Evolutionary conservation across 2,329 filamentous ascomycete genomes (phyloP), one percentile per base, ranked within the genome.

Genomic region (Colletotrichum sansevieriae): DNA sequence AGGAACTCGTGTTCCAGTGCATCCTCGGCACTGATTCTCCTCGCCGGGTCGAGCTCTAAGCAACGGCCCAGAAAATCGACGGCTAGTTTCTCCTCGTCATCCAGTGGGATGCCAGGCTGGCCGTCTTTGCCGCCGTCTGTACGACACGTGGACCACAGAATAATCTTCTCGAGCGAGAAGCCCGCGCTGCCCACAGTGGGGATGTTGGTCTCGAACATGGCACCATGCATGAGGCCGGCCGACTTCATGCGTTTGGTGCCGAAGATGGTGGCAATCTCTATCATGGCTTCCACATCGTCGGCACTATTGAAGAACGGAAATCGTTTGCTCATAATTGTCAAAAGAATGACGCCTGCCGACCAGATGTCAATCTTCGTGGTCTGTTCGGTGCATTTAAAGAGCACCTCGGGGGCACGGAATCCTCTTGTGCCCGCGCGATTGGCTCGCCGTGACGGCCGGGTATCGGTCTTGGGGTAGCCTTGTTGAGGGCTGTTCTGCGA

Each of bases 251-350:
- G 90, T 76, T 88, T 90, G 47, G 87, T 86, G 57, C 96, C 96
- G 78, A 98, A 98, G 70, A 99, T 97, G 67, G 94, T 97, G 41
- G 95, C 93, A 73, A 99, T 97, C 80, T 99, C 96, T 73, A 99
- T 95, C 87, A 98, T 92, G 59, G 96, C 96, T 76, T 99, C 96
- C 55, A 99, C 92, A 75, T 99, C 96, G 78, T 99, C 96, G n/a
- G 94, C 92, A 52, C 93, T 97, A 81, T 99, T 98, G 85, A 99
- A 99, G 81, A 99, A 99, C 1, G 96, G 96, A 75, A 99, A 99
- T 4, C 96, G 90, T 65, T 92, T 92, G 46, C 93, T 95, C 13
- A 99, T 84, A 71, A 99, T 92, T 0, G 96, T 99, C n/a, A 99
- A 85, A 2, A 99, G 86, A 63, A 99, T 97, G n/a, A 99, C 95